These are phyloP conservation scores for Fusarium veterinarium DNA, from an alignment of 2,329 filamentous ascomycete species.

Conservation along the genomic window DNA sequence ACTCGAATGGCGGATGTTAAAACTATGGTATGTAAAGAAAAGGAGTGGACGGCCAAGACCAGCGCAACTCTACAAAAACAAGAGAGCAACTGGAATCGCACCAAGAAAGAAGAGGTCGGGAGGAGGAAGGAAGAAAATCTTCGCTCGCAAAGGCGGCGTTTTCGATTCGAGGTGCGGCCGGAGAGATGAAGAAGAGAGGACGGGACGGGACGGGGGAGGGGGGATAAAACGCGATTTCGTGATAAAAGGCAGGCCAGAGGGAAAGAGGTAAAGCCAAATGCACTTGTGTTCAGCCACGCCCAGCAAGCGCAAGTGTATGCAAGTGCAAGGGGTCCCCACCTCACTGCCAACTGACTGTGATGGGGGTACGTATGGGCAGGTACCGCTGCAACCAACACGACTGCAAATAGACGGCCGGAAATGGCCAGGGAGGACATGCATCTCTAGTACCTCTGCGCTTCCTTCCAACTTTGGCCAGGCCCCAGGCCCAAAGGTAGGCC, in stretches of 20 bases:
- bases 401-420: slow-evolving; percentile 26
- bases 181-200: slow-evolving; percentile 43
- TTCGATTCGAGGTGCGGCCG: slow-evolving; percentile 34
- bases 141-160: slow-evolving; percentile 46
- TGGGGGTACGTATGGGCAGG: slow-evolving; percentile 28
- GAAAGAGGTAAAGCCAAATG: slow-evolving; percentile 41
- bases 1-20: slow-evolving; percentile 26
- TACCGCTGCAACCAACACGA: slow-evolving; percentile 34
- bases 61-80: slow-evolving; percentile 60
- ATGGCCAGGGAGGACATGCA: slow-evolving; percentile 37
- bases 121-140: slow-evolving; percentile 43
- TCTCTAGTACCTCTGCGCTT: slow-evolving; percentile 34
- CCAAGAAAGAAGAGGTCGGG: slow-evolving; percentile 53
- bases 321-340: slow-evolving; percentile 40
- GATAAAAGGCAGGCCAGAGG: slow-evolving; percentile 38
- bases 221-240: slow-evolving; percentile 44
- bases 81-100: slow-evolving; percentile 68
- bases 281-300: slow-evolving; percentile 45
- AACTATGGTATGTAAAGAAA: slow-evolving; percentile 48
- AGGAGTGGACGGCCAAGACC: slow-evolving; percentile 72
- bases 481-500: slow-evolving; percentile 15
- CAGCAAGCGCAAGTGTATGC: slow-evolving; percentile 31
- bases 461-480: slow-evolving; percentile 30
- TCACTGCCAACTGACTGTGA: slow-evolving; percentile 32
- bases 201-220: slow-evolving; percentile 41